phyloP scores from a whole-genome alignment of 1,284 basidiomycete species.

The Puccinia polysora region DNA sequence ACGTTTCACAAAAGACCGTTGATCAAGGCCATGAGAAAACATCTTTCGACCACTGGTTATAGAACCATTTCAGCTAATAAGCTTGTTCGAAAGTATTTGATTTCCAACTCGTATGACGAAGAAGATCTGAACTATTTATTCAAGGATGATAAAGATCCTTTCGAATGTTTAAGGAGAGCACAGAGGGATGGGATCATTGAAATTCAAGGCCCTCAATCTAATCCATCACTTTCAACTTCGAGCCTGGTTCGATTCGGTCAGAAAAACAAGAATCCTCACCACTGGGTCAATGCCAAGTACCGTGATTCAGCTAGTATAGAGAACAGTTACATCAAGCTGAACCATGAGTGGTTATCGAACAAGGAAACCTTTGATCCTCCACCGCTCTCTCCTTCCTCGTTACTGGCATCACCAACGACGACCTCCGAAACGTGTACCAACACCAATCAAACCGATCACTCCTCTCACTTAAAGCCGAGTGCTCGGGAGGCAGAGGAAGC shows the following conservation, averaged over 20 bases:
- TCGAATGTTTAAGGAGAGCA: not conserved
- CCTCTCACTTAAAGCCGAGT: no score
- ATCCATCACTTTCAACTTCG: not conserved
- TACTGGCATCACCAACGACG: constrained; percentile 7
- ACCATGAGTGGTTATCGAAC: constrained; percentile 1
- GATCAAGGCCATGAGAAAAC: not conserved
- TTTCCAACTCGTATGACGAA: constrained; percentile 1
- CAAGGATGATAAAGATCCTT: constrained; percentile 15
- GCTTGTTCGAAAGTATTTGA: constrained; percentile 7
- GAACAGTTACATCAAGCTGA: not conserved
- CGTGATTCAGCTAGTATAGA: not conserved
- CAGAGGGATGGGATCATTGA: constrained; percentile 5
- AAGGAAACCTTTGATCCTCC: not conserved
- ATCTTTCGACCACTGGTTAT: constrained; percentile 8
- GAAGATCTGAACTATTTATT: constrained; percentile 7
- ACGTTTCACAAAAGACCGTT: not conserved
- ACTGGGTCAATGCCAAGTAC: not conserved
- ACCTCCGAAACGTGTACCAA: not conserved
- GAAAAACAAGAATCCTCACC: no score
- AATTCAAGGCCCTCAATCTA: not conserved
- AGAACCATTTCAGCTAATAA: not conserved
- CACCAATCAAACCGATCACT: no score
- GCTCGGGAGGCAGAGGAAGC: no score
- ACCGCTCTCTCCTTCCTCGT: not conserved
- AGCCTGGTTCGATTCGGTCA: not conserved